A percentile compares a stretch with the other conserved stretches of the same genome.
Evolutionary conservation across 2,329 filamentous ascomycete genomes (phyloP).

Genomic region (Septoria linicola): DNA sequence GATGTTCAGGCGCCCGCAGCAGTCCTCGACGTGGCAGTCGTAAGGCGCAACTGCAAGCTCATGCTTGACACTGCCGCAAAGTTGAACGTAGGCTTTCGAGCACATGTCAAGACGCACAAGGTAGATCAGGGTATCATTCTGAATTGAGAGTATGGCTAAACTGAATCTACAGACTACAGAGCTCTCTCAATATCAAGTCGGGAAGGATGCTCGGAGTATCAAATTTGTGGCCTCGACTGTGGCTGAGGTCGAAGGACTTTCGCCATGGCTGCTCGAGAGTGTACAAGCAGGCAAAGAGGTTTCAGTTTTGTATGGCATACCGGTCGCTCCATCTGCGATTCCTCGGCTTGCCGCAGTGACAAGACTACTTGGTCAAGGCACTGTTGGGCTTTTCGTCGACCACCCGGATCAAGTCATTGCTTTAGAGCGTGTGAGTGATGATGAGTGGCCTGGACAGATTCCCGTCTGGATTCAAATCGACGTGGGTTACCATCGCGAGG

Average conservation of each 20-base stretch:
- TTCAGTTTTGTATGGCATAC: slow-evolving; percentile 73
- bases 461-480: slow-evolving; percentile 72
- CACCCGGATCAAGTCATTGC: slow-evolving; percentile 60
- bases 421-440: slow-evolving; percentile 45
- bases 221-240: slow-evolving; percentile 73
- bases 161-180: slow-evolving; percentile 57
- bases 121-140: slow-evolving; percentile 40
- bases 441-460: slow-evolving; percentile 49
- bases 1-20: slow-evolving; percentile 65
- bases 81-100: slow-evolving; percentile 66
- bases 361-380: slow-evolving; percentile 54
- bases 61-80: slow-evolving; percentile 66
- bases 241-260: slow-evolving; percentile 67
- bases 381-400: slow-evolving; percentile 68
- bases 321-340: slow-evolving; percentile 61
- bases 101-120: slow-evolving; percentile 84
- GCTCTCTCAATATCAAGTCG: slow-evolving; percentile 68
- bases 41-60: slow-evolving; percentile 65
- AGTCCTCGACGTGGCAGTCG: slow-evolving; percentile 65
- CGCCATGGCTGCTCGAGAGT: slow-evolving; percentile 60
- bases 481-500: slow-evolving; percentile 69
- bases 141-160: neutral
- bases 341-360: slow-evolving; percentile 60
- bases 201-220: slow-evolving; percentile 50
- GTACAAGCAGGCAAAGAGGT: slow-evolving; percentile 53